A percentile compares a stretch with the other conserved stretches of the same genome.
These are phyloP conservation scores for Syncephalis plumigaleata DNA, from an alignment of 371 early-diverging fungal species.

Conservation along the genomic window DNA sequence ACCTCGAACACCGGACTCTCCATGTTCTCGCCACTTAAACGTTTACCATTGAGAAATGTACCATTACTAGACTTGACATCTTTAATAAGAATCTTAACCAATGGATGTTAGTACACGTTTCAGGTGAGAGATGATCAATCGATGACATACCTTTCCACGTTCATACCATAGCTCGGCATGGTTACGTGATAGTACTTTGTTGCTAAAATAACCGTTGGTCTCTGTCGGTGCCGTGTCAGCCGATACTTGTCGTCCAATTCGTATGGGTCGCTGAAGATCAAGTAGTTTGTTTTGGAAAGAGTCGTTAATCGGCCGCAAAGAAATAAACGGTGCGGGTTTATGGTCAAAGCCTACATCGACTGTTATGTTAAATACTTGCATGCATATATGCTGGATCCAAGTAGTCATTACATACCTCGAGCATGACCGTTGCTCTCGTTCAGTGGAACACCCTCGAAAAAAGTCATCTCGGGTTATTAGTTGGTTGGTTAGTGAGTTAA, in stretches of 20 bases:
- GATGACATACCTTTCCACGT: conserved; percentile 33
- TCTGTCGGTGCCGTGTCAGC: conserved; percentile 40
- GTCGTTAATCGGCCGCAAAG: background rate
- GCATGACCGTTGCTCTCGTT: too few relatives aligned
- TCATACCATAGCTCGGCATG: conserved; percentile 76
- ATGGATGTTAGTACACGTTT: background rate
- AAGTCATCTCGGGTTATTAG: too few relatives aligned
- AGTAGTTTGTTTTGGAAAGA: conserved; percentile 25
- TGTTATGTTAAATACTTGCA: background rate
- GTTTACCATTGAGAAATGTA: conserved; percentile 63
- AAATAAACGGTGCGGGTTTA: background rate
- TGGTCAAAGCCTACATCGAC: too few relatives aligned
- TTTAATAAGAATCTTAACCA: conserved; percentile 45
- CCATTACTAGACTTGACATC: conserved; percentile 76
- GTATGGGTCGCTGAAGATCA: conserved; percentile 35
- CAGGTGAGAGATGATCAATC: background rate
- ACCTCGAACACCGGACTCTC: conserved; percentile 43
- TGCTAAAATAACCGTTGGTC: conserved; percentile 69
- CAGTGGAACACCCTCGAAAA: too few relatives aligned
- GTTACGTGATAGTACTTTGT: conserved; percentile 63
- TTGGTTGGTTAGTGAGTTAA: too few relatives aligned
- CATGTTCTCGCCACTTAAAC: conserved; percentile 50
- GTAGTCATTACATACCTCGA: too few relatives aligned
- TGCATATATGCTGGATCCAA: too few relatives aligned
- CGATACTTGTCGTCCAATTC: conserved; percentile 59